These are phyloP conservation scores for Kwoniella shandongensis DNA, from an alignment of 768 basidiomycete species.

Conservation along the genomic window DNA sequence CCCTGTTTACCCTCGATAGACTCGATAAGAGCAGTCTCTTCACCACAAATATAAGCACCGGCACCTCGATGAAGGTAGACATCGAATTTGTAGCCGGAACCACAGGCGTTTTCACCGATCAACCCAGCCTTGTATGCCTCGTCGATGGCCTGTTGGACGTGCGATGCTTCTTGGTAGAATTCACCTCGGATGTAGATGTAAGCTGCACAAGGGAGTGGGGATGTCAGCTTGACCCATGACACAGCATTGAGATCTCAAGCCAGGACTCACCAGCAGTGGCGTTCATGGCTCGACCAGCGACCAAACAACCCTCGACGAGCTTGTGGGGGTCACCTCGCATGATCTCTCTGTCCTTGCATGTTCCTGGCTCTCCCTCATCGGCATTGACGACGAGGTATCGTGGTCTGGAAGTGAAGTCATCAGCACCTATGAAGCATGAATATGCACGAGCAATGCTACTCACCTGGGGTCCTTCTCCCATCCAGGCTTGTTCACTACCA, in stretches of 20 bases:
- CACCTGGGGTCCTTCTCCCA: slow-evolving; percentile 92
- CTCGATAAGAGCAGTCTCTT: slow-evolving; percentile 97
- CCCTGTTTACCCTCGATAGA: slow-evolving; percentile 97
- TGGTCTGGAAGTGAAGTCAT: slow-evolving; percentile 59
- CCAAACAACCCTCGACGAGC: slow-evolving; percentile 93
- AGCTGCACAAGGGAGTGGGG: slow-evolving; percentile 56
- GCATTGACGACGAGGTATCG: slow-evolving; percentile 97
- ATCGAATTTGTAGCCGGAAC: slow-evolving; percentile 90
- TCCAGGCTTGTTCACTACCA: slow-evolving; percentile 95
- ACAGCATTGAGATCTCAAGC: background rate
- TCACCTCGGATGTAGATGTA: slow-evolving; percentile 99
- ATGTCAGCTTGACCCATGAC: background rate
- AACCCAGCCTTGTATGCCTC: slow-evolving; percentile 89
- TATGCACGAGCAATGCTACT: background rate
- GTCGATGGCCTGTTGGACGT: slow-evolving; percentile 90
- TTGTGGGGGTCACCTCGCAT: slow-evolving; percentile 98
- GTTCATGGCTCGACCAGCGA: slow-evolving; percentile 96
- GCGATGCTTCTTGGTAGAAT: slow-evolving; percentile 91
- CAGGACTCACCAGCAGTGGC: slow-evolving; percentile 66
- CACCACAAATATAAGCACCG: slow-evolving; percentile 97
- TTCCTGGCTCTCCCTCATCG: slow-evolving; percentile 97
- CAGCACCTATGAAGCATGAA: background rate
- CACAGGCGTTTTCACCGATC: slow-evolving; percentile 87
- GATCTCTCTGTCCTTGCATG: slow-evolving; percentile 98
- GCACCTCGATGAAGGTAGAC: slow-evolving; percentile 98